phyloP scores from a whole-genome alignment of 192 early-diverging fungal genomes.

The Umbelopsis sp. region DNA sequence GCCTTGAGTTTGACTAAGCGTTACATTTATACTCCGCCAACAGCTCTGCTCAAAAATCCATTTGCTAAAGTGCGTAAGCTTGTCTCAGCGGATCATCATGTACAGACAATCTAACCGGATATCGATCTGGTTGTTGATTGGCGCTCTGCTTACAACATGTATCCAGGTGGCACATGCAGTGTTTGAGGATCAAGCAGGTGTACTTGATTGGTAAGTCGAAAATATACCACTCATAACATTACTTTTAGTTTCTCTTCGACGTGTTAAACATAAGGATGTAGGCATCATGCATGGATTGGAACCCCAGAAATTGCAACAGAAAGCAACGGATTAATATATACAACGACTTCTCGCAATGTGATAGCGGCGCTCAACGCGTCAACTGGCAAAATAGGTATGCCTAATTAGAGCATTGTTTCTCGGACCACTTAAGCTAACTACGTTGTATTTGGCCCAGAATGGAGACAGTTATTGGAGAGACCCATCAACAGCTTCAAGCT shows the following conservation, averaged over 20 bases:
- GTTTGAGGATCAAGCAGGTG: constrained; percentile 50
- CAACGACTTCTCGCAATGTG: constrained; percentile 73
- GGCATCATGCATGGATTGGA: constrained; percentile 61
- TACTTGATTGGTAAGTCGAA: constrained; percentile 59
- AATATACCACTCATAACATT: no score
- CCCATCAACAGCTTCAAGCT: constrained; percentile 50
- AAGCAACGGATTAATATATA: constrained; percentile 40
- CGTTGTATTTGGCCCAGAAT: constrained; percentile 41
- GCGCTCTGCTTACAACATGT: neutral
- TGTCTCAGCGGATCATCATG: constrained; percentile 11
- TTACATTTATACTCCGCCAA: neutral
- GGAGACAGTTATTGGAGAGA: constrained; percentile 79
- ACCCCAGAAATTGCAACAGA: constrained; percentile 39
- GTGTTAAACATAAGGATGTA: constrained; percentile 11
- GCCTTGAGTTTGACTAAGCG: no score
- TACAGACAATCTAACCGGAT: constrained; percentile 4
- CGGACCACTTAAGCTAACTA: neutral
- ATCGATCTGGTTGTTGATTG: constrained; percentile 3
- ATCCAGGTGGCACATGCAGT: constrained; percentile 26
- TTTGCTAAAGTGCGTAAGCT: neutral
- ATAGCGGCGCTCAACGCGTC: constrained; percentile 68
- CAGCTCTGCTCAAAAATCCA: neutral
- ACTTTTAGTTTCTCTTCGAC: no score
- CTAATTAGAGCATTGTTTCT: neutral
- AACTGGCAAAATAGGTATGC: constrained; percentile 67